Conservation (phyloP, 164 flowering plant species). For the Berberis vulgaris region DNA sequence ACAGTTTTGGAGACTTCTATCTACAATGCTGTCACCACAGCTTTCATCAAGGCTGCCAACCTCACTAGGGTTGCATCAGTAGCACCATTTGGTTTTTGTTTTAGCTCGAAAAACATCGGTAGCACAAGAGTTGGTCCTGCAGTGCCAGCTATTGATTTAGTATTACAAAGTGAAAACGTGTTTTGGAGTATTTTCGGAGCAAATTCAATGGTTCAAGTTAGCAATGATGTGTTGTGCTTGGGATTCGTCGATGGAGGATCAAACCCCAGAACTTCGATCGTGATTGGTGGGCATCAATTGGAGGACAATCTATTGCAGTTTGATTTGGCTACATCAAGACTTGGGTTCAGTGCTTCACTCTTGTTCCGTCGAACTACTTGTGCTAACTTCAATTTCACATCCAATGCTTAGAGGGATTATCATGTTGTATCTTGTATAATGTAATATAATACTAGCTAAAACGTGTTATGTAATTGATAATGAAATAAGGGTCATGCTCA, state of each 20-base stretch:
- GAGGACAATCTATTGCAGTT: constrained; percentile 12
- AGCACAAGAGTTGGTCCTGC: constrained; percentile 29
- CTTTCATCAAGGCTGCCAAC: constrained; percentile 20
- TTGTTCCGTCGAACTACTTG: constrained; percentile 29
- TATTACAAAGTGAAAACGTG: constrained; percentile 21
- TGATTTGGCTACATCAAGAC: constrained; percentile 5
- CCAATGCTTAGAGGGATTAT: constrained; percentile 6
- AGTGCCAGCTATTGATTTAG: constrained; percentile 35
- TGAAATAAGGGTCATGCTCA: too few relatives aligned
- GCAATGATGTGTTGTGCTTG: constrained; percentile 25
- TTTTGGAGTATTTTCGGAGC: constrained; percentile 34
- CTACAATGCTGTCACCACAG: constrained; percentile 24
- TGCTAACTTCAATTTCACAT: constrained; percentile 38
- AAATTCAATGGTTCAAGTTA: constrained; percentile 34
- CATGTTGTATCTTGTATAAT: not conserved
- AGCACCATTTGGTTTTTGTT: constrained; percentile 32
- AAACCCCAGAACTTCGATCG: constrained; percentile 28
- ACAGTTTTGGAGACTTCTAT: constrained; percentile 25
- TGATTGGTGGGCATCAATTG: constrained; percentile 15
- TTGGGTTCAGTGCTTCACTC: constrained; percentile 13
- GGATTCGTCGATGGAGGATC: constrained; percentile 37
- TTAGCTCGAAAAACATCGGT: constrained; percentile 14
- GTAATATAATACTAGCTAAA: not conserved
- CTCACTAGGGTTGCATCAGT: constrained; percentile 22
- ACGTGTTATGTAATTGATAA: too few relatives aligned